Percentiles rank a stretch among this genome's conserved stretches.
Conservation (phyloP, 805 yeast species). For the Yamadazyma sp. region DNA sequence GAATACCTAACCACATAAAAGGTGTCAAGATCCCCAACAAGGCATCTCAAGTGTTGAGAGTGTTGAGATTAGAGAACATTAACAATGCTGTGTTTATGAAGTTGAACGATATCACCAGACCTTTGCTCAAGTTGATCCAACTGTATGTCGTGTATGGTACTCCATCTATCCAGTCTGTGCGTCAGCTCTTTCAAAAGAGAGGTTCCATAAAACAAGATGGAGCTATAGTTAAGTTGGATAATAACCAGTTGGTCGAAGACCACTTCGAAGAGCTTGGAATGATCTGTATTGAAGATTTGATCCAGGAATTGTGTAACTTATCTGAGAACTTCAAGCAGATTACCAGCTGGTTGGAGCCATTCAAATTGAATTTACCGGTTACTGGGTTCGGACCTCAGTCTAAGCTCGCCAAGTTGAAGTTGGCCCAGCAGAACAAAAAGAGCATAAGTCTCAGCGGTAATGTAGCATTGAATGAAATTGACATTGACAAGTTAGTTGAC, state of each 20-base stretch:
- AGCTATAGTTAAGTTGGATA: slow-evolving; percentile 57
- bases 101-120: slow-evolving; percentile 55
- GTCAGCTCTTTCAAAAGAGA: slow-evolving; percentile 76
- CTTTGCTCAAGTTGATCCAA: slow-evolving; percentile 63
- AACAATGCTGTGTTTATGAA: slow-evolving; percentile 75
- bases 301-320: slow-evolving; percentile 64
- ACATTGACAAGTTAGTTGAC: slow-evolving; percentile 66
- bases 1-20: slow-evolving; percentile 59
- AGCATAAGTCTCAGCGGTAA: slow-evolving; percentile 58
- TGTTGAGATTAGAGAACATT: slow-evolving; percentile 57
- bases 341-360: slow-evolving; percentile 65
- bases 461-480: slow-evolving; percentile 67
- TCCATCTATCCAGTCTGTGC: slow-evolving; percentile 71
- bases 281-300: slow-evolving; percentile 78
- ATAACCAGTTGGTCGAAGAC: slow-evolving; percentile 74
- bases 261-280: slow-evolving; percentile 60
- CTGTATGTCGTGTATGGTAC: slow-evolving; percentile 74
- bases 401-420: slow-evolving; percentile 62
- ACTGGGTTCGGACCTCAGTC: slow-evolving; percentile 74
- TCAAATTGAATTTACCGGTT: slow-evolving; percentile 66
- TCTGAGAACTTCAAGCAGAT: slow-evolving; percentile 65
- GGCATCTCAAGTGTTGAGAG: slow-evolving; percentile 55
- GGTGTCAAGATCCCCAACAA: slow-evolving; percentile 67
- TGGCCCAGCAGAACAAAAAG: slow-evolving; percentile 50
- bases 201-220: slow-evolving; percentile 50